Evolutionary conservation across 495 filamentous ascomycete species (phyloP).

Genomic region (Choiromyces venosus): DNA sequence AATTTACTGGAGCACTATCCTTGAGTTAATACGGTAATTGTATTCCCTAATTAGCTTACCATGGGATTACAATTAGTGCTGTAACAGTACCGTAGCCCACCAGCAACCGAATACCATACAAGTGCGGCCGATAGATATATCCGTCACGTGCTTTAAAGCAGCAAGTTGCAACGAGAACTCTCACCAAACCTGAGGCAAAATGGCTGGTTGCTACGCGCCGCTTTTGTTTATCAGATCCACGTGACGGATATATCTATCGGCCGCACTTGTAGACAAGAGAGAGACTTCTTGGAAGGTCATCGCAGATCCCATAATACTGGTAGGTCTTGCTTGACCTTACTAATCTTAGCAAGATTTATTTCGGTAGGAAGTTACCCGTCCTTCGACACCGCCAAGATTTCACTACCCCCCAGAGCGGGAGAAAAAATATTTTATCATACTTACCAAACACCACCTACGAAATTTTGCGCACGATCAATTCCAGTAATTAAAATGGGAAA

Average conservation of each 20-base stretch:
- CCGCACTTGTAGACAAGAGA: too few relatives aligned
- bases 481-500: slow-evolving; percentile 62
- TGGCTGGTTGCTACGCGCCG: too few relatives aligned
- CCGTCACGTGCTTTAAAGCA: too few relatives aligned
- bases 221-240: too few relatives aligned
- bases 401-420: background rate
- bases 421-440: background rate
- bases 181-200: too few relatives aligned
- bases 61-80: too few relatives aligned
- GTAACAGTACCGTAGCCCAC: background rate
- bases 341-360: background rate
- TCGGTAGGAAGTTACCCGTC: background rate
- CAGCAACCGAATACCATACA: too few relatives aligned
- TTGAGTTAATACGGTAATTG: background rate
- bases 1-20: background rate
- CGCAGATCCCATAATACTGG: too few relatives aligned
- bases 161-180: too few relatives aligned
- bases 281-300: background rate
- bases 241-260: too few relatives aligned
- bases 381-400: background rate
- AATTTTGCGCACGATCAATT: background rate
- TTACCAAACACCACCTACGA: background rate
- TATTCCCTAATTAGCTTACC: background rate
- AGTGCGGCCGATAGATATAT: too few relatives aligned
- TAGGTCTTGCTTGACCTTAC: background rate